A percentile compares a stretch with the other conserved stretches of the same genome.
Evolutionary conservation across 768 basidiomycete species (phyloP).

Genomic region (Amanita pallidorosea): DNA sequence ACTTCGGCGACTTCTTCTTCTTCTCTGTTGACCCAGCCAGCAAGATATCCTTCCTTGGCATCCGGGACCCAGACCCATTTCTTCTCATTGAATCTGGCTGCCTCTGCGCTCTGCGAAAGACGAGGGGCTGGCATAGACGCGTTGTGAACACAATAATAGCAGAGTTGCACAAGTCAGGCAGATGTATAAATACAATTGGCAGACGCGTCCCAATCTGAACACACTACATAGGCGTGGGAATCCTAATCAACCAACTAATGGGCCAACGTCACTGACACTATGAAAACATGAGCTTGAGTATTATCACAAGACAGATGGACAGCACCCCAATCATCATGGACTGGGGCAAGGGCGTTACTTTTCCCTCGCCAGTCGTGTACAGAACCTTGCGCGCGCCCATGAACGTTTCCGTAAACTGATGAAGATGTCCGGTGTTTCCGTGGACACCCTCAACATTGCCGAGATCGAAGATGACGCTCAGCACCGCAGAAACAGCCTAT

Average conservation of each 20-base stretch:
- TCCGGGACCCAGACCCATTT: conserved; percentile 99
- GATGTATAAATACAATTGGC: neutral
- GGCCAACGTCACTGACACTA: neutral
- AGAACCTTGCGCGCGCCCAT: conserved; percentile 18
- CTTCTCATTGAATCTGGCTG: conserved; percentile 90
- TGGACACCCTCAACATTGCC: conserved; percentile 27
- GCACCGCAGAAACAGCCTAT: conserved; percentile 32
- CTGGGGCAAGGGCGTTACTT: conserved; percentile 31
- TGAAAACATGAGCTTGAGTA: neutral
- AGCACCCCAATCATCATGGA: conserved; percentile 29
- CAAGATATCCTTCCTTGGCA: conserved; percentile 83
- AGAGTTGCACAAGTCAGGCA: neutral
- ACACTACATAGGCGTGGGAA: conserved; percentile 4
- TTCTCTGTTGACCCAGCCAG: conserved; percentile 88
- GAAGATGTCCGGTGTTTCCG: conserved; percentile 27
- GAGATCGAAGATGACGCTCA: conserved; percentile 34
- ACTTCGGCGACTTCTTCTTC: conserved; percentile 78
- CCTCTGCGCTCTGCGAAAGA: conserved; percentile 50
- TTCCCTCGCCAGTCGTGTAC: conserved; percentile 25
- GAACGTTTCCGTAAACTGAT: conserved; percentile 26
- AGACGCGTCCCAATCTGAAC: conserved; percentile 1
- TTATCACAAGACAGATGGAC: neutral
- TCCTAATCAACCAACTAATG: neutral
- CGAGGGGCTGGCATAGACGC: conserved; percentile 37
- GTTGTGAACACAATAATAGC: neutral